Conservation (phyloP, 2,329 filamentous ascomycete genomes). For the Colletotrichum karsti region DNA sequence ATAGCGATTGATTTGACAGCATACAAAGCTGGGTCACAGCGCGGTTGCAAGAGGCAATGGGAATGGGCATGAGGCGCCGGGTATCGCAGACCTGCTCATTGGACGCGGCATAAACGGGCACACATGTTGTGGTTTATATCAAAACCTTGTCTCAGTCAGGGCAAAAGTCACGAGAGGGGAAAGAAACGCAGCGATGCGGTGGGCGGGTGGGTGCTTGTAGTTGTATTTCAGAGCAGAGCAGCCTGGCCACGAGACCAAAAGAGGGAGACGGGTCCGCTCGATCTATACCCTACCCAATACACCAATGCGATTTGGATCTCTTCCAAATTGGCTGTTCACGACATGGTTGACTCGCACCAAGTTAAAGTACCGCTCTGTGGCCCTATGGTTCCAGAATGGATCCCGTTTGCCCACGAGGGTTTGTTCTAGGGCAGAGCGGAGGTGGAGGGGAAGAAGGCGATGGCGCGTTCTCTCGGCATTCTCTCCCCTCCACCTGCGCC, state of each 20-base stretch:
- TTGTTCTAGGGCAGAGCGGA: background rate
- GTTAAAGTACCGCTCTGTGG: background rate
- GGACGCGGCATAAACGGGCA: background rate
- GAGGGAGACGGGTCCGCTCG: background rate
- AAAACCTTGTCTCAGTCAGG: background rate
- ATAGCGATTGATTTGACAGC: conserved; percentile 22
- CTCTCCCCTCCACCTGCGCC: background rate
- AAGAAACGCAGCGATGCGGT: background rate
- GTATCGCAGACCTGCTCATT: background rate
- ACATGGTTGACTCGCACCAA: background rate
- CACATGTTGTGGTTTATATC: background rate
- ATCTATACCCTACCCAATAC: no score
- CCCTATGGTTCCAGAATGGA: background rate
- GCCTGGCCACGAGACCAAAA: background rate
- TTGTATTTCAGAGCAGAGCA: background rate
- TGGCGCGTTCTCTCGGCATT: background rate
- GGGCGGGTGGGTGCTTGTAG: background rate
- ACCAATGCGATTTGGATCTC: background rate
- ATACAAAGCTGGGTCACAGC: background rate
- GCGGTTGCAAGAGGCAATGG: background rate
- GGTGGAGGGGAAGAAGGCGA: background rate
- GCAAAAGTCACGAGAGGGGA: background rate
- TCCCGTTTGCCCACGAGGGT: conserved; percentile 2
- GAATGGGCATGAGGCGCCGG: background rate
- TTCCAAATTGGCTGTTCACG: background rate